Base-by-base conservation (phyloP, 768 basidiomycete species). In the Termitomyces sp. region DNA sequence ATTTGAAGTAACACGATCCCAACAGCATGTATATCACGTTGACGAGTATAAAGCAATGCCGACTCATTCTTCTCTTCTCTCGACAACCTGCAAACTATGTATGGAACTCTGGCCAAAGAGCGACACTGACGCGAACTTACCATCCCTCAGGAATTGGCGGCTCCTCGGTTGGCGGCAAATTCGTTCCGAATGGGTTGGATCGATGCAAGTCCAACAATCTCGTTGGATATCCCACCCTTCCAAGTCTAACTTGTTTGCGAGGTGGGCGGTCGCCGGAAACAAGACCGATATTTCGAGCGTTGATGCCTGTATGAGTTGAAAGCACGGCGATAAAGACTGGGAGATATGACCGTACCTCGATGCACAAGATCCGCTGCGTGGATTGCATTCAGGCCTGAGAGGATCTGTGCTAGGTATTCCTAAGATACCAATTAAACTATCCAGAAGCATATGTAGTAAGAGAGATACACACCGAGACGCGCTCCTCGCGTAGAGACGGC, bases 1-100 rank as follows among this genome's bases (percentile, higher is more conserved):
- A 96, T 93, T 71, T 95, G 91, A 54, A 94, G 66, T 41, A 95
- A 74, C 2, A 93, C 79, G 27, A 95, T 81, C 0, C 91, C 94
- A 0, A 86, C 83, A 46, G 84, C 81, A 72, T 95, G 93, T 11
- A 96, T 86, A 66, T 97, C 95, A 31, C 94, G 81, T 44, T 83
- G 78, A 42, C 80, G 83, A 9, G 90, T 88, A 68, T 95, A 95
- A 0, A 82, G 67, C 47, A 85, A 67, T n/a, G 93, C 76, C 0
- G 88, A 87, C 27, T 89, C 89, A 41, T 92, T 88, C 48, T 89
- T 79, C 42, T 87, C 86, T 54, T 95, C 95, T 60, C 84, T 84
- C 0, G 88, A 87, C 6, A 88, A 63, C 93, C 91, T 91, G 46
- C 9, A 11, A n/a, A 37, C 11, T 7, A 37, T 5, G 22, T 7